phyloP scores from a whole-genome alignment of 2,329 filamentous ascomycete genomes.

The Pseudocercospora fuligena region DNA sequence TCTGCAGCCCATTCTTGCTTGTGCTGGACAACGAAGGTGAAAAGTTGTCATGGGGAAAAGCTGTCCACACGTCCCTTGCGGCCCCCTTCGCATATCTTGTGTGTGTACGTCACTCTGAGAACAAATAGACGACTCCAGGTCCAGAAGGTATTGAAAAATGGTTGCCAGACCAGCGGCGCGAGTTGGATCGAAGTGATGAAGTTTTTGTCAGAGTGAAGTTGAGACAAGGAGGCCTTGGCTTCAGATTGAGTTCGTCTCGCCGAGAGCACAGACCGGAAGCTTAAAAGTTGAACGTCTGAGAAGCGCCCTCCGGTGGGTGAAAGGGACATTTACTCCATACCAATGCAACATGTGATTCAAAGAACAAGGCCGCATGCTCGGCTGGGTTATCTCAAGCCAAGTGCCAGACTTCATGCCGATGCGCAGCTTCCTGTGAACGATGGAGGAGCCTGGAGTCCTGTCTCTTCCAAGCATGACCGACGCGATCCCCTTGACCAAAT shows the following conservation, averaged over 20 bases:
- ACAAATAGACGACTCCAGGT: neutral
- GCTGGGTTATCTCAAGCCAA: neutral
- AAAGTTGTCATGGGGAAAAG: no score
- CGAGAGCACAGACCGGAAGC: neutral
- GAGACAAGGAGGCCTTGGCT: neutral
- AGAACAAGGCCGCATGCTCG: slow-evolving; percentile 3
- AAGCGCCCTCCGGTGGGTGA: no score
- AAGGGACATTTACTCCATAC: neutral
- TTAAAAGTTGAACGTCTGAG: neutral
- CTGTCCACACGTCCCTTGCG: no score
- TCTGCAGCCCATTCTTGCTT: no score
- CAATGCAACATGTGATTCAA: slow-evolving; percentile 27
- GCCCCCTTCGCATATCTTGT: no score
- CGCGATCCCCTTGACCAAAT: neutral
- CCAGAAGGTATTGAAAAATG: neutral
- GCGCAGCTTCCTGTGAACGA: slow-evolving; percentile 4
- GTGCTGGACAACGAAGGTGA: no score
- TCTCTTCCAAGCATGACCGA: neutral
- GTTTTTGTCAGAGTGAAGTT: neutral
- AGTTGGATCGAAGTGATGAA: neutral
- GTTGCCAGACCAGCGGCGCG: neutral
- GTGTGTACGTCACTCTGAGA: no score
- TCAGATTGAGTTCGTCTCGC: neutral
- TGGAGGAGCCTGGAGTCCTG: neutral
- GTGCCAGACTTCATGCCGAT: neutral